Conservation (phyloP, 2,329 filamentous ascomycete species). For the Teratosphaeria gauchensis region DNA sequence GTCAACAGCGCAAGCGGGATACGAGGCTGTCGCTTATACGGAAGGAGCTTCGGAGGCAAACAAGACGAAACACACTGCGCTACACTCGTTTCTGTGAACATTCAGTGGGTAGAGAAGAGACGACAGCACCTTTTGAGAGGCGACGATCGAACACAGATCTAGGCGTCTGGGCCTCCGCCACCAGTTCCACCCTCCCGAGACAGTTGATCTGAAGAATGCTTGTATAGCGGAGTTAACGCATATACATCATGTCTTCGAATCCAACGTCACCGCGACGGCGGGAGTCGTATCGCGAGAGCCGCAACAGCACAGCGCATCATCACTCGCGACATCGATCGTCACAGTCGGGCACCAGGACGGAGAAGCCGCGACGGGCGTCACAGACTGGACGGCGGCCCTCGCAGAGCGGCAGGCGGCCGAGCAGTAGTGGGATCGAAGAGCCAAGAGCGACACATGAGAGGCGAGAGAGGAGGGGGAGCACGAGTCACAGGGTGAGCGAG, state of each 20-base stretch:
- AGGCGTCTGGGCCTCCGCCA: background rate
- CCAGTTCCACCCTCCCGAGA: background rate
- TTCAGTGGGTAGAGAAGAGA: no score
- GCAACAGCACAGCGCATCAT: background rate
- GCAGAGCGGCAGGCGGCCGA: constrained; percentile 1
- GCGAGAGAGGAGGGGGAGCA: constrained; percentile 1
- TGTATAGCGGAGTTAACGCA: background rate
- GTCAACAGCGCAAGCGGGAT: background rate
- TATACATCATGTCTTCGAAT: constrained; percentile 35
- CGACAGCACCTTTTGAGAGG: no score
- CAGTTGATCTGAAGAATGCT: background rate
- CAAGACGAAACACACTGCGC: background rate
- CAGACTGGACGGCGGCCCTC: constrained; percentile 4
- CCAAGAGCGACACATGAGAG: constrained; percentile 1
- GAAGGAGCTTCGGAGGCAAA: background rate
- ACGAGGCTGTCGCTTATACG: no score
- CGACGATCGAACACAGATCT: background rate
- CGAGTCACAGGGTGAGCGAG: background rate
- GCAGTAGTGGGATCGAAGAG: background rate
- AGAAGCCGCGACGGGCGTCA: constrained; percentile 3
- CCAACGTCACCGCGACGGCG: constrained; percentile 44
- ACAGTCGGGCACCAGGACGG: background rate
- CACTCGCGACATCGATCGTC: background rate
- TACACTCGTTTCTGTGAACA: no score
- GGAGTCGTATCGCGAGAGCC: constrained; percentile 1